Evolutionary conservation across 805 yeast genomes (phyloP), one percentile per base, ranked within the genome.

Genomic region (Candida peoriensis): DNA sequence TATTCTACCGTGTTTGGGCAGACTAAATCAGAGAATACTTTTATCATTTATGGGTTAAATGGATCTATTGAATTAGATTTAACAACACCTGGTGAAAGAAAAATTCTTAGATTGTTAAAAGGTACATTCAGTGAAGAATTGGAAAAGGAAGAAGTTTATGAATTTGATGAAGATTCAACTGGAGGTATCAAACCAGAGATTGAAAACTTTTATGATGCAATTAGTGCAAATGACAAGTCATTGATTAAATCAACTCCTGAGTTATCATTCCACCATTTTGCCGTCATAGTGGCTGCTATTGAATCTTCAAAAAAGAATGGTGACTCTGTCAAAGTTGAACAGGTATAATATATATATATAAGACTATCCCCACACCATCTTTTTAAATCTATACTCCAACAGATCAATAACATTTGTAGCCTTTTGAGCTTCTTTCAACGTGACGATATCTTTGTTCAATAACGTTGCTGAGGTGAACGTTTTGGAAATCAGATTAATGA

Each of bases 1-100:
- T 86, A 87, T 55, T 89, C 93, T 25, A 81, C 93, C 19, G 79
- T 84, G 12, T 80, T 84, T 49, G 95, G 95, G 26, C 83, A 87
- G 32, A 73, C 84, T 35, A 78, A 75, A 22, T 80, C 82, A 56
- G 58, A 71, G 20, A 68, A 77, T 33, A 63, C 54, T 43, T 74
- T 88, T 57, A 73, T 72, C 43, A 78, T 88, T 29, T 74, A 75
- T 49, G 96, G 96, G 42, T 73, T 73, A 31, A 68, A 78, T 37
- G 96, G 96, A 36, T 74, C 89, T 4, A 56, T 83, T 13, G 58
- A 64, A 16, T 76, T 76, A 44, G 81, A 82, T 48, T 74, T 78
- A 50, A 64, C 78, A 11, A 55, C 58, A 21, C 54, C 58, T 20
- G 52, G 57, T 26, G 39, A 42, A 10, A 57, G 58, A 22, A 61